These are phyloP conservation scores for Picea glauca DNA, from an alignment of 75 land plant genomes.

Conservation along the genomic window DNA sequence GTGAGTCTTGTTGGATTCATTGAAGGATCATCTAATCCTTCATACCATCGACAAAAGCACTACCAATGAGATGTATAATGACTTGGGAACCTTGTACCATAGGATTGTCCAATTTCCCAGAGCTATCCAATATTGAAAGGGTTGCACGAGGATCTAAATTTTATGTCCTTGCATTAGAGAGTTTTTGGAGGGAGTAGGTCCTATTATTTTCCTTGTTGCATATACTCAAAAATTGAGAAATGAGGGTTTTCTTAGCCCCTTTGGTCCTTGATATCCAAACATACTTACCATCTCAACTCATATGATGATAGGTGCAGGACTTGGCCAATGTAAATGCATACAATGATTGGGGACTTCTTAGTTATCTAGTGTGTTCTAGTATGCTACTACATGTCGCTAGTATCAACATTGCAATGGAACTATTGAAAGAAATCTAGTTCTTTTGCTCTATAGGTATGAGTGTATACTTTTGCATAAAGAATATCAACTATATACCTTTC, in stretches of 20 bases:
- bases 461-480: slow-evolving; percentile 85
- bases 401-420: slow-evolving; percentile 94
- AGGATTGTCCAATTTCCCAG: too few species aligned
- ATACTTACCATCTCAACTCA: slow-evolving; percentile 99
- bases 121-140: too few species aligned
- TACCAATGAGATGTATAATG: too few species aligned
- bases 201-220: slow-evolving; percentile 76
- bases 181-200: slow-evolving; percentile 78
- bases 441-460: slow-evolving; percentile 92
- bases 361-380: slow-evolving; percentile 97
- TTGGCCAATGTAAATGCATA: slow-evolving; percentile 81
- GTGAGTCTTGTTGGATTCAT: too few species aligned
- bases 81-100: too few species aligned
- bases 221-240: slow-evolving; percentile 90
- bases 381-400: slow-evolving; percentile 89
- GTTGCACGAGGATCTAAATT: too few species aligned
- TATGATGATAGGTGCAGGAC: slow-evolving; percentile 98
- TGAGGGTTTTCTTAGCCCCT: slow-evolving; percentile 98
- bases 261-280: slow-evolving; percentile 98
- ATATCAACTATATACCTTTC: slow-evolving; percentile 88
- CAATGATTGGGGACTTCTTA: slow-evolving; percentile 91
- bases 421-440: slow-evolving; percentile 77
- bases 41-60: too few species aligned
- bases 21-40: too few species aligned
- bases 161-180: too few species aligned